Evolutionary conservation across 257 asterid species (phyloP), one percentile per base, ranked within the genome.

Genomic region (Prunella vulgaris): DNA sequence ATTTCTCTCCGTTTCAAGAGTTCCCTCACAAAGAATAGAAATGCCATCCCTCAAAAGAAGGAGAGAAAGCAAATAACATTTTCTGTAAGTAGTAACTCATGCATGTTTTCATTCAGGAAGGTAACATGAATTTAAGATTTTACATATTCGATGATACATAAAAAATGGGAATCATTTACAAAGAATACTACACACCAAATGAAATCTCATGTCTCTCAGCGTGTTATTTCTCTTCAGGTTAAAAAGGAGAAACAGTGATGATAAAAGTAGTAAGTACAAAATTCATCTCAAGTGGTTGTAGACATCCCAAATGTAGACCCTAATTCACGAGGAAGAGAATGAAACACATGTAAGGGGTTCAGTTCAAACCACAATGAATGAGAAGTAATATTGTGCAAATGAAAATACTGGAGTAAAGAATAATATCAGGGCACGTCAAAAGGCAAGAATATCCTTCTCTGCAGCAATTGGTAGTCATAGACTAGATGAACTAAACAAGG

Each of bases 401-500:
- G 60, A 51, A 54, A 64, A n/a, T 14, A 46, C 53, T 58, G 4
- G 56, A 70, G 22, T 18, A 38, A 58, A 44, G 68, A 60, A 63
- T 57, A 51, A 69, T 22, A 64, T 5, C 24, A 66, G 40, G 13
- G 64, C 17, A 42, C 40, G 40, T 51, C 37, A 68, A 64, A 15
- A 38, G 70, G 70, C 67, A 62, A 69, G 10, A 63, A 37, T 22
- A 46, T 10, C 12, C 46, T 65, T 13, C 25, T 70, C 48, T 7
- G 28, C 2, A 5, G 57, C 10, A 46, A 21, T 14, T 54, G 37
- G 21, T 62, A 48, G 59, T 10, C 68, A 72, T 64, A 17, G 40
- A 48, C 20, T 20, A 62, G 10, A 74, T 65, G 69, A 66, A 73
- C 37, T 61, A 71, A 70, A 78, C 60, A 74, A 63, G 69, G 74